Evolutionary conservation across 371 early-diverging fungal genomes (phyloP).

Genomic region (Mortierella sp.): DNA sequence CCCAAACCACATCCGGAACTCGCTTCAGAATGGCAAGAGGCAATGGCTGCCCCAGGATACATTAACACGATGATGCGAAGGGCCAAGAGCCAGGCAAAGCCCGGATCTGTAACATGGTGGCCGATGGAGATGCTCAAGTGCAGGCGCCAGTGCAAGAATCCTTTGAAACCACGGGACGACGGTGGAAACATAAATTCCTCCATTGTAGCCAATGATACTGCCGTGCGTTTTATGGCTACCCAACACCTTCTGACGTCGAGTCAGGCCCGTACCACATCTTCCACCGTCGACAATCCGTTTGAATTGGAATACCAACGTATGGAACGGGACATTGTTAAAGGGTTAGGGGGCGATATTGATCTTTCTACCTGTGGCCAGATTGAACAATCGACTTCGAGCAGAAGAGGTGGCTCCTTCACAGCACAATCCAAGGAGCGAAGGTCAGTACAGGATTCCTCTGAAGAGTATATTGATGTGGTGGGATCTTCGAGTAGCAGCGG

Average conservation of each 20-base stretch:
- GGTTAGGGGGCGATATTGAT: neutral
- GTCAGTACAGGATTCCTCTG: neutral
- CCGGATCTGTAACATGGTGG: constrained; percentile 5
- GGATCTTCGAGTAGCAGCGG: neutral
- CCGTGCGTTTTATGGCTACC: too few species aligned
- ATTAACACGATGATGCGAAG: too few species aligned
- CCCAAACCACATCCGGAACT: too few species aligned
- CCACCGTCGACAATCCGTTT: neutral
- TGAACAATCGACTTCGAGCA: too few species aligned
- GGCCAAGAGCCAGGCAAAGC: constrained; percentile 1
- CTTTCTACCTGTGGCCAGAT: too few species aligned
- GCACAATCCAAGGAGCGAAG: neutral
- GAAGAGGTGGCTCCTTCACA: neutral
- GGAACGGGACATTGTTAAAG: neutral
- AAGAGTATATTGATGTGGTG: neutral
- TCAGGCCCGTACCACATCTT: too few species aligned
- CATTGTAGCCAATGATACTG: too few species aligned
- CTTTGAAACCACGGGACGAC: neutral
- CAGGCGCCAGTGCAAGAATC: neutral
- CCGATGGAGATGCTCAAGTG: neutral
- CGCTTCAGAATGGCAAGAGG: neutral
- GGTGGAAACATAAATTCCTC: neutral
- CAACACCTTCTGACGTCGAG: too few species aligned
- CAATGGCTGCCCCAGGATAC: neutral
- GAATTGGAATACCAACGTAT: neutral